Base-by-base conservation (phyloP, 2,329 filamentous ascomycete genomes). In the Geosmithia flava region DNA sequence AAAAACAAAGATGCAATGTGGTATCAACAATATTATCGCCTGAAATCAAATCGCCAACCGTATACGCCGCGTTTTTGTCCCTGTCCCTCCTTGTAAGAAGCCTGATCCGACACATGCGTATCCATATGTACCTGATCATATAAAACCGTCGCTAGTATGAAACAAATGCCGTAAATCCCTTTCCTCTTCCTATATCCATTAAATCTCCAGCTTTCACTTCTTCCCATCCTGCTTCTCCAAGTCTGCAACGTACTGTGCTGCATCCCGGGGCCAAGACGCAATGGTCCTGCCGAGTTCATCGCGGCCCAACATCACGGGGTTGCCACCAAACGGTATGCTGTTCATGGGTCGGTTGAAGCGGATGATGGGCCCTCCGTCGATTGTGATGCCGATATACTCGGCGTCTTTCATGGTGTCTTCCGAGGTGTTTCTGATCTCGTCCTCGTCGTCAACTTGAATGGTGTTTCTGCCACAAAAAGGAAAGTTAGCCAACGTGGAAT, bases 301-400 rank as follows among this genome's bases (percentile, higher is more conserved):
- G 40, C 60, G 59, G 7, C 69, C 68, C 3, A 72, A 49, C 1
- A 72, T 51, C 40, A 64, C 56, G 16, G 62, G 61, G 17, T 62
- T 58, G 7, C 61, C 53, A 2, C 61, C 58, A 2, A 68, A 48
- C 11, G 54, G 52, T 20, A 17, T 19, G 39, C 47, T 58, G 54
- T 7, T 61, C 59, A 5, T 62, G 55, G 47, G 44, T n/a, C 65
- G 57, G 37, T 54, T 59, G 49, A 73, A 70, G 17, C 65, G 64
- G n/a, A 74, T 54, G 46, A 74, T 72, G 2, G 70, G 69, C 2
- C 67, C 67, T 15, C 70, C 70, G 4, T 68, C 62, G 10, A 70
- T 58, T 2, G 68, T 70, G 53, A 70, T 69, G 40, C 70, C 70
- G 42, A 74, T 59, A 3, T 73, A 63, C 23, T 66, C 57, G 43